These are phyloP conservation scores for Chalara sp. DNA, from an alignment of 2,329 filamentous ascomycete species.

Conservation along the genomic window DNA sequence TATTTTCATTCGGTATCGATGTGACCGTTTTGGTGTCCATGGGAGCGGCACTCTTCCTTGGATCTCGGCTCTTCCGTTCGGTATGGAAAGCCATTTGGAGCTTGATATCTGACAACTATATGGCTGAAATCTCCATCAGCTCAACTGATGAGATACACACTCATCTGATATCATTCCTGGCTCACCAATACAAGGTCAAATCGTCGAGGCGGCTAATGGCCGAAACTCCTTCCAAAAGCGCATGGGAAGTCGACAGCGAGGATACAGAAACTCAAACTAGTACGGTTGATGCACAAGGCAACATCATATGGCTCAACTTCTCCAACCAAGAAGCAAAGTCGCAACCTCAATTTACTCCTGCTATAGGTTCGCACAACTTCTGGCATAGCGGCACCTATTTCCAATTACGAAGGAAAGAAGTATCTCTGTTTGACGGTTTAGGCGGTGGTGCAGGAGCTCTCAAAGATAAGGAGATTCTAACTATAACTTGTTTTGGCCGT, in stretches of 20 bases:
- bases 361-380: slow-evolving; percentile 45
- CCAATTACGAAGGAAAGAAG: slow-evolving; percentile 28
- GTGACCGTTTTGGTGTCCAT: slow-evolving; percentile 24
- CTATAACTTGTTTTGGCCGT: slow-evolving; percentile 49
- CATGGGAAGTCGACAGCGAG: slow-evolving; percentile 40
- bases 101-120: slow-evolving; percentile 39
- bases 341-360: slow-evolving; percentile 46
- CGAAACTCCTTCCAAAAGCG: slow-evolving; percentile 46
- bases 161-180: slow-evolving; percentile 53
- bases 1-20: slow-evolving; percentile 23
- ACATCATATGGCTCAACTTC: slow-evolving; percentile 47
- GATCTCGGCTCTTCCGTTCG: slow-evolving; percentile 33
- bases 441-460: slow-evolving; percentile 27
- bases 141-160: slow-evolving; percentile 51
- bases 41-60: slow-evolving; percentile 30
- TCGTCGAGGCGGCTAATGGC: slow-evolving; percentile 47
- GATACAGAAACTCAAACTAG: slow-evolving; percentile 39
- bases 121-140: slow-evolving; percentile 44
- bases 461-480: slow-evolving; percentile 45
- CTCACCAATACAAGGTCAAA: slow-evolving; percentile 42
- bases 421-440: slow-evolving; percentile 16
- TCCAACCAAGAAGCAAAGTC: slow-evolving; percentile 48
- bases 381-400: slow-evolving; percentile 49
- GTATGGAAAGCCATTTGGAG: slow-evolving; percentile 29
- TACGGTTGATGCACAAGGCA: slow-evolving; percentile 31